These are phyloP conservation scores for Cladosporium cucumerinum DNA, from an alignment of 2,329 filamentous ascomycete species.

Conservation along the genomic window DNA sequence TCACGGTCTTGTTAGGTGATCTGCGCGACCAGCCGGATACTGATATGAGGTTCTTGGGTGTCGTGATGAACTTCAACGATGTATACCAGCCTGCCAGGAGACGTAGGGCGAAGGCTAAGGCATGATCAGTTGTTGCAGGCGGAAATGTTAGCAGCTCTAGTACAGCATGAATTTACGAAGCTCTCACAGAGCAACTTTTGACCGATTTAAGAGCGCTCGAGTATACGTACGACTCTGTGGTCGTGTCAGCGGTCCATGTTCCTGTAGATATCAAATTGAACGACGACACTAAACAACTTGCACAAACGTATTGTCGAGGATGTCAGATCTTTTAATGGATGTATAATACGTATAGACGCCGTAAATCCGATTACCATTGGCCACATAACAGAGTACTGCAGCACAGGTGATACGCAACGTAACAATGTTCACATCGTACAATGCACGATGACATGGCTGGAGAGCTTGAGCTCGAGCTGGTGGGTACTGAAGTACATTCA, in stretches of 20 bases:
- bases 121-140: not conserved
- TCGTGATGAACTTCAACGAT: constrained; percentile 99
- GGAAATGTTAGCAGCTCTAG: not conserved
- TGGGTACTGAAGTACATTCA: not conserved
- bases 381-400: not conserved
- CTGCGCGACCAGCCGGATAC: constrained; percentile 89
- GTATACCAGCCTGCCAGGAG: constrained; percentile 77
- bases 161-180: constrained; percentile 6
- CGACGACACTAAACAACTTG: not conserved
- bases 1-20: constrained; percentile 83
- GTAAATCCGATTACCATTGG: not conserved
- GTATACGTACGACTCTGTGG: not conserved
- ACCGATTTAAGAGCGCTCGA: not conserved
- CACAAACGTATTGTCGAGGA: not conserved
- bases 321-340: not conserved
- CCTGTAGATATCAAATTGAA: not conserved
- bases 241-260: not conserved
- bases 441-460: constrained; percentile 2
- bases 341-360: not conserved
- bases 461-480: not conserved
- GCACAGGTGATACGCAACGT: not conserved
- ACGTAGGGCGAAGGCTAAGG: constrained; percentile 39
- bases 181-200: not conserved
- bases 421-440: not conserved
- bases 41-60: constrained; percentile 91